A percentile compares a stretch with the other conserved stretches of the same genome.
Conservation (phyloP, 2,329 filamentous ascomycete genomes). For the Bipolaris cookei region DNA sequence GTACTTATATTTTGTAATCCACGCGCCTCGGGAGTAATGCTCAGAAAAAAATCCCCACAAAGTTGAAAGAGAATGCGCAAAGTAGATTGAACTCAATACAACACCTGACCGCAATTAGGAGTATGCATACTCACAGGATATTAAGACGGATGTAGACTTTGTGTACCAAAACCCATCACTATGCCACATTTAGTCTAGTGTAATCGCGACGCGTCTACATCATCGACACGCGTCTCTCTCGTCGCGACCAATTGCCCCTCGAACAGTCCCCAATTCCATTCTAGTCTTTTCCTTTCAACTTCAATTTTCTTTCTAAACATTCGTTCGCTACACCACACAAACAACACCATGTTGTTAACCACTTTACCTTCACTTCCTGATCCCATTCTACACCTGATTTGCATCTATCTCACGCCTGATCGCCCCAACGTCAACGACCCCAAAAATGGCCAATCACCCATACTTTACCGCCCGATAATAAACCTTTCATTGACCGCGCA, state of each 20-base stretch:
- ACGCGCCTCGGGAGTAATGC: not conserved
- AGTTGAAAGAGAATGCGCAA: not conserved
- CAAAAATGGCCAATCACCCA: conserved; percentile 7
- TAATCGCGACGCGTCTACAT: conserved; percentile 15
- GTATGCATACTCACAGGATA: not conserved
- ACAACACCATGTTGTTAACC: not conserved
- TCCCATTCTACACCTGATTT: conserved; percentile 13
- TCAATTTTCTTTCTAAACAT: not conserved
- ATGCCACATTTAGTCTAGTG: conserved; percentile 7
- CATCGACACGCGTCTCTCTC: conserved; percentile 13
- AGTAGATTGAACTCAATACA: not conserved
- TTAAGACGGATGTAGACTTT: not conserved
- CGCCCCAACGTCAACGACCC: conserved; percentile 10
- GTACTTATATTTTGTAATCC: not conserved
- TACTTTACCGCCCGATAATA: conserved; percentile 15
- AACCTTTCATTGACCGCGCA: conserved; percentile 11
- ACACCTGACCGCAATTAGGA: not conserved
- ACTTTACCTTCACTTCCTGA: conserved; percentile 11
- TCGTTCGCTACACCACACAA: no score
- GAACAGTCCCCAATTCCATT: not conserved
- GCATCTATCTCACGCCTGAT: conserved; percentile 10
- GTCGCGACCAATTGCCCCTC: not conserved
- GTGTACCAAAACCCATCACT: not conserved
- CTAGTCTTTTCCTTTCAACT: not conserved
- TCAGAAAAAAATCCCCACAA: not conserved